These are phyloP conservation scores for Cyberlindnera saturnus DNA, from an alignment of 805 yeast genomes.

Conservation along the genomic window DNA sequence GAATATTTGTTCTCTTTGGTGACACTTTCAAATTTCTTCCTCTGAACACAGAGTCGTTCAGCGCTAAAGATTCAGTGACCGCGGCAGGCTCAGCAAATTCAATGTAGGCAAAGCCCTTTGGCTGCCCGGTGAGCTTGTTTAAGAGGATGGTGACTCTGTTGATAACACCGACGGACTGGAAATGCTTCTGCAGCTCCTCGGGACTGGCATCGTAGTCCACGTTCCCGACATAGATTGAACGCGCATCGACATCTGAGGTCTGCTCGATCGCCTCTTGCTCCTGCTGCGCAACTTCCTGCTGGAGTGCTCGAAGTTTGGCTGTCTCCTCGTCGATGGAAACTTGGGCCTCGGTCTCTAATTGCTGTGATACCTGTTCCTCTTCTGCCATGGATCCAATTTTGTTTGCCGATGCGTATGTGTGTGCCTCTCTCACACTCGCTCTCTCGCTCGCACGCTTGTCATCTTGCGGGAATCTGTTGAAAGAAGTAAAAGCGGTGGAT, in stretches of 20 bases:
- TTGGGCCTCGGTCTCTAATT: background rate
- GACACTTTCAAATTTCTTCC: constrained; percentile 69
- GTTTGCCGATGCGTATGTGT: background rate
- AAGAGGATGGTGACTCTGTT: constrained; percentile 73
- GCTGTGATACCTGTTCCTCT: background rate
- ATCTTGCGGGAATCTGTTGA: no score
- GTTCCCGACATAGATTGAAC: constrained; percentile 77
- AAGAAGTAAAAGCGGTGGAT: no score
- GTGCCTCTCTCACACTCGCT: no score
- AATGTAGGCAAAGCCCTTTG: constrained; percentile 83
- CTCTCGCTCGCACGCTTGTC: no score
- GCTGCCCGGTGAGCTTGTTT: constrained; percentile 71
- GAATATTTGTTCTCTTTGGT: constrained; percentile 77
- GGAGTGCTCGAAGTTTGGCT: constrained; percentile 52
- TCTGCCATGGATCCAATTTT: background rate
- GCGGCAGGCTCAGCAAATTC: constrained; percentile 69
- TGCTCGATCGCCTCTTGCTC: constrained; percentile 36
- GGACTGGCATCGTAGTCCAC: constrained; percentile 79
- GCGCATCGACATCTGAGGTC: constrained; percentile 64
- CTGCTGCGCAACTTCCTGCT: constrained; percentile 39
- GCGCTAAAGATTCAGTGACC: constrained; percentile 57
- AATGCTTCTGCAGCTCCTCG: constrained; percentile 71
- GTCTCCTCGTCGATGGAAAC: constrained; percentile 43
- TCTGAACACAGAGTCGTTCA: constrained; percentile 60
- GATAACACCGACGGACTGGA: constrained; percentile 63